A percentile compares a stretch with the other conserved stretches of the same genome.
These are phyloP conservation scores for Pseudonectria buxi DNA, from an alignment of 2,329 filamentous ascomycete species.

Conservation along the genomic window DNA sequence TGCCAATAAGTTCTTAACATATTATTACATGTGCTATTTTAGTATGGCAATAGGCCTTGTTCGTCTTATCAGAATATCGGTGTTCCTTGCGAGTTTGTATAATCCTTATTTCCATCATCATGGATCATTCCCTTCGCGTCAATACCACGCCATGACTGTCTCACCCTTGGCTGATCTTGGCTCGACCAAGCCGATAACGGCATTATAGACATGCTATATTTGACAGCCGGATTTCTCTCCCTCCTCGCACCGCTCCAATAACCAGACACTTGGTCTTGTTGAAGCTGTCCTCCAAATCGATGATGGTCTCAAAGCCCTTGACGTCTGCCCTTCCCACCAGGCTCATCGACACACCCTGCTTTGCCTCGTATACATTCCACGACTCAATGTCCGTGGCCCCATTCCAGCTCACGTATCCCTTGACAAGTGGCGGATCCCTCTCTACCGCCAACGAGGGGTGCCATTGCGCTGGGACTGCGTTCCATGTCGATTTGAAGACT, in stretches of 20 bases:
- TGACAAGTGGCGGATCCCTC: background rate
- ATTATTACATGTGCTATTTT: too few relatives aligned
- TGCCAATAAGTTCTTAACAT: too few relatives aligned
- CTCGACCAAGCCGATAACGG: too few relatives aligned
- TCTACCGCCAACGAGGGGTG: conserved; percentile 10
- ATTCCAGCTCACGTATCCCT: conserved; percentile 21
- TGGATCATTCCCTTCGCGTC: too few relatives aligned
- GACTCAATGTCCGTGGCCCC: conserved; percentile 19
- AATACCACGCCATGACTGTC: too few relatives aligned
- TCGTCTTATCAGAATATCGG: too few relatives aligned
- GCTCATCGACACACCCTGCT: background rate
- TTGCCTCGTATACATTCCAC: conserved; percentile 15
- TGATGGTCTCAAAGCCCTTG: conserved; percentile 18
- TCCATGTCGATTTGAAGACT: conserved; percentile 18
- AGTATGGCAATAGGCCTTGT: too few relatives aligned
- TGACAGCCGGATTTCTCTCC: conserved; percentile 12
- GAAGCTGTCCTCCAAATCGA: conserved; percentile 10
- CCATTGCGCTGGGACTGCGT: conserved; percentile 15
- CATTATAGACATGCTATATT: conserved; percentile 16
- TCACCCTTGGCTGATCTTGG: too few relatives aligned
- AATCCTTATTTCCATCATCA: too few relatives aligned
- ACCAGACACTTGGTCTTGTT: conserved; percentile 15
- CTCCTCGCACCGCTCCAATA: conserved; percentile 12
- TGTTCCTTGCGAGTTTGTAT: too few relatives aligned
- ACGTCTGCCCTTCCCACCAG: conserved; percentile 1